Evolutionary conservation across 257 asterid species (phyloP), one percentile per base, ranked within the genome.

Genomic region (Penstemon newberryi): DNA sequence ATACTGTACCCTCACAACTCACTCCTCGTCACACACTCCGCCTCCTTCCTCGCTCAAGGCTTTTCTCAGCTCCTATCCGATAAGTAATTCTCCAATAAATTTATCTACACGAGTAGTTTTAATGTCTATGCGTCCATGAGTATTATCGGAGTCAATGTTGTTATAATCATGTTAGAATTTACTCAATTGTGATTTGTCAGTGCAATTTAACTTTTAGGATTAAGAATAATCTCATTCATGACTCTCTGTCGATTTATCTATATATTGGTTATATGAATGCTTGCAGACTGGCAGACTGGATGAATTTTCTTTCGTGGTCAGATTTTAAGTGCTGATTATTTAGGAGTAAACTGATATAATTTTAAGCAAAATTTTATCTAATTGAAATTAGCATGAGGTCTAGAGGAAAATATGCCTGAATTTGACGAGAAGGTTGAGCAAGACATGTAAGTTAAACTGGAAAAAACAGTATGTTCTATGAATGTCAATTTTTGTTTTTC

Each of bases 11-110:
- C 97, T 70, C 96, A 87, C 0, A 93, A 88, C 78, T 87, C 96
- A 39, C 70, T 90, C 66, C 89, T 90, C 42, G 91, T 88, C 43
- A 57, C 96, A 40, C 99, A 90, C 78, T 86, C 95, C 70, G 97
- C 99, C 59, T 89, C 99, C 47, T 90, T 75, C 81, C 89, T 93
- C 63, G 81, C 87, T 54, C 97, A 93, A 65, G 97, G 96, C 74
- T 81, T 93, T 75, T 82, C 89, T 56, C 91, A 91, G 50, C 97
- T 93, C 40, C 88, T 93, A 11, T 67, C 78, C 42, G 97, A 93
- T 75, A 87, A 87, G 99, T 93, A 90, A 71, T 65, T 62, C 38
- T 46, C 18, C 49, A 33, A 70, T 25, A 52, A 8, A 45, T 40
- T 56, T 52, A 11, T 65, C 74, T 52, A 43, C 50, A 50, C 64